These are phyloP conservation scores for Tylopilus sp. DNA, from an alignment of 768 basidiomycete species.

Conservation along the genomic window DNA sequence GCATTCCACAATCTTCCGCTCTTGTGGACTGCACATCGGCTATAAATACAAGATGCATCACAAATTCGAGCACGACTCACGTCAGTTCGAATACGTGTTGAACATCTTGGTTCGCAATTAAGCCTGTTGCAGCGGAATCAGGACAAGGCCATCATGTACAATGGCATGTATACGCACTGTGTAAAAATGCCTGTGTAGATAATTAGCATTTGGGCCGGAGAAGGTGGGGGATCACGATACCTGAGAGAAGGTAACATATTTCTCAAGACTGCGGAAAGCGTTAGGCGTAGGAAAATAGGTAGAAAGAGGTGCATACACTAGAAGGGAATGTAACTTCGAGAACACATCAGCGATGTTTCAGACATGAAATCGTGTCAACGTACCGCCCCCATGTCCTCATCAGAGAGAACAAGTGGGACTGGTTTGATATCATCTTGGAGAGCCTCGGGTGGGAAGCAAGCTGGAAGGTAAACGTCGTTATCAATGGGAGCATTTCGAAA, in stretches of 20 bases:
- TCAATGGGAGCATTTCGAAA: slow-evolving; percentile 35
- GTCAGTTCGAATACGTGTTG: slow-evolving; percentile 28
- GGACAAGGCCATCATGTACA: neutral
- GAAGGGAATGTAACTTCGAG: slow-evolving; percentile 50
- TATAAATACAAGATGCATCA: slow-evolving; percentile 8
- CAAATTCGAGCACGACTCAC: slow-evolving; percentile 8
- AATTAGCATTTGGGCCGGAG: neutral
- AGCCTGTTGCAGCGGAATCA: slow-evolving; percentile 10
- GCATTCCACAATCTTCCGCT: slow-evolving; percentile 58
- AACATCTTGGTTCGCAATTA: slow-evolving; percentile 22
- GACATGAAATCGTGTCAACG: neutral
- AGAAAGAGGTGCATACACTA: slow-evolving; percentile 44
- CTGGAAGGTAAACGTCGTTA: slow-evolving; percentile 46
- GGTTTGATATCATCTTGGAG: slow-evolving; percentile 14
- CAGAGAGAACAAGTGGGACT: slow-evolving; percentile 33
- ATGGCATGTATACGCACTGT: slow-evolving; percentile 14
- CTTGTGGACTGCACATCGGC: slow-evolving; percentile 35
- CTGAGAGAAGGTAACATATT: slow-evolving; percentile 30
- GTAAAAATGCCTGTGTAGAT: slow-evolving; percentile 20
- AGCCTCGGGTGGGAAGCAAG: slow-evolving; percentile 45
- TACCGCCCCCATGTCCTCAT: slow-evolving; percentile 49
- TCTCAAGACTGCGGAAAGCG: slow-evolving; percentile 36
- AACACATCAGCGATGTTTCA: neutral
- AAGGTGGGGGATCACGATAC: neutral
- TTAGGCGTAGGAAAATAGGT: slow-evolving; percentile 28